Base-by-base conservation (phyloP, 257 asterid species). In the Knoxia roxburghii region DNA sequence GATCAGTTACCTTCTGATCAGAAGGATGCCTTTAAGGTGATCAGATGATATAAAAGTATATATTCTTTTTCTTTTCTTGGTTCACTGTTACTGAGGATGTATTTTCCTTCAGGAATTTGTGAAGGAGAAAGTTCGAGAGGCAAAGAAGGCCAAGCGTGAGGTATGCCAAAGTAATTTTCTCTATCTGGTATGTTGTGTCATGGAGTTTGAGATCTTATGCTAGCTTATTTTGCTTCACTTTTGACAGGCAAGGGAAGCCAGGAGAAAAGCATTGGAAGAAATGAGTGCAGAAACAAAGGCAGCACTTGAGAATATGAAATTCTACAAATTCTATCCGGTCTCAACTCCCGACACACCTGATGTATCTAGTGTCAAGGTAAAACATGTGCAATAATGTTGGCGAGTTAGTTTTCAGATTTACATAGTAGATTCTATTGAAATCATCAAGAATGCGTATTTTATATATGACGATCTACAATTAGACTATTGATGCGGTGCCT, bases 291-390 rank as follows among this genome's bases (percentile, higher is more conserved):
- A 81, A 71, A 73, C 87, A 50, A 93, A 57, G 87, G 73, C 82
- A 70, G 97, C 96, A 24, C 83, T 83, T 75, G 78, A 88, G 68
- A 82, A 75, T 67, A 90, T 90, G 90, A 79, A 59, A 51, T 85
- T 90, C 72, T 80, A 79, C 79, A 93, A 93, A 73, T 93, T 88
- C 79, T 93, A 93, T 83, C 99, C 97, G 1, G 91, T 82, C 68
- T 11, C 93, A 45, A 61, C 94, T 21, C 79, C 96, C 2, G 89
- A 84, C 54, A 72, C 92, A 20, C 96, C 97, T 37, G 95, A 90
- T 73, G 89, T 90, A 73, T 85, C 97, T n/a, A 27, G 43, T 32
- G 90, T 86, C 70, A 90, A 87, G 97, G 97, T 87, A 73, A 81
- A n/a, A 64, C 68, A n/a, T 61, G 33, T 37, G 53, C n/a, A 30